These are phyloP conservation scores for Eremochloa ophiuroides DNA, from an alignment of 176 grass and related monocot genomes.

Conservation along the genomic window DNA sequence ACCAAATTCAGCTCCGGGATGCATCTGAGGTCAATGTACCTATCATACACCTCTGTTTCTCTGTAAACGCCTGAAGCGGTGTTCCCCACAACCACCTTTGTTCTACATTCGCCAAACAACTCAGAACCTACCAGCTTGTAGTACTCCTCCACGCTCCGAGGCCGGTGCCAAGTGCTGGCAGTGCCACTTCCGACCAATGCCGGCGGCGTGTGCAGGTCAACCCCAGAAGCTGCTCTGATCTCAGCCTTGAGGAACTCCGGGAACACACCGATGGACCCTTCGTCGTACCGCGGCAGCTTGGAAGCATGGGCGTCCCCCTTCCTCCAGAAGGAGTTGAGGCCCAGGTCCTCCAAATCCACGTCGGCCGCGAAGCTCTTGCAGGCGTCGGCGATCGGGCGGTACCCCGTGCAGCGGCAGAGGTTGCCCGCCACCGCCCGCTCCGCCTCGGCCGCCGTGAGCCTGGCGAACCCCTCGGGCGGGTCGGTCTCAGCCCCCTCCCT, in stretches of 20 bases:
- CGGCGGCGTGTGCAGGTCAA: not conserved
- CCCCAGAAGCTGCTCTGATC: conserved; percentile 45
- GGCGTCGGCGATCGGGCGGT: conserved; percentile 77
- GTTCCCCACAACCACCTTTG: conserved; percentile 76
- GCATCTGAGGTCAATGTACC: conserved; percentile 67
- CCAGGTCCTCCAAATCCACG: conserved; percentile 88
- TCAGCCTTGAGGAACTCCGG: conserved; percentile 79
- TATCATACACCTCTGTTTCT: conserved; percentile 59
- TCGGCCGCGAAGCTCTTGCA: conserved; percentile 95
- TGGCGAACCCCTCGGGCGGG: conserved; percentile 56
- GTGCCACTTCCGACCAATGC: not conserved
- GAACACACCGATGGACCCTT: conserved; percentile 47
- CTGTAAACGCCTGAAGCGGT: conserved; percentile 86
- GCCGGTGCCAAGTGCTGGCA: conserved; percentile 54
- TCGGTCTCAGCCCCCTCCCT: not conserved
- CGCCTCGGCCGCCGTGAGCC: conserved; percentile 57
- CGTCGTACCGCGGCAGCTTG: conserved; percentile 53
- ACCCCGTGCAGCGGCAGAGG: conserved; percentile 92
- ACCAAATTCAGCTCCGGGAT: conserved; percentile 65
- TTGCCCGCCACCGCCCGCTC: conserved; percentile 72
- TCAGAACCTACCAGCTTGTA: conserved; percentile 43
- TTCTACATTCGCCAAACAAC: conserved; percentile 14
- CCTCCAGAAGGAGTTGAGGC: conserved; percentile 81
- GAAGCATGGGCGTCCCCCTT: conserved; percentile 46
- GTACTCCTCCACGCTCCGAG: conserved; percentile 49